Base-by-base conservation (phyloP, 352 stramenopile genomes). In the Globisporangium ultimum region DNA sequence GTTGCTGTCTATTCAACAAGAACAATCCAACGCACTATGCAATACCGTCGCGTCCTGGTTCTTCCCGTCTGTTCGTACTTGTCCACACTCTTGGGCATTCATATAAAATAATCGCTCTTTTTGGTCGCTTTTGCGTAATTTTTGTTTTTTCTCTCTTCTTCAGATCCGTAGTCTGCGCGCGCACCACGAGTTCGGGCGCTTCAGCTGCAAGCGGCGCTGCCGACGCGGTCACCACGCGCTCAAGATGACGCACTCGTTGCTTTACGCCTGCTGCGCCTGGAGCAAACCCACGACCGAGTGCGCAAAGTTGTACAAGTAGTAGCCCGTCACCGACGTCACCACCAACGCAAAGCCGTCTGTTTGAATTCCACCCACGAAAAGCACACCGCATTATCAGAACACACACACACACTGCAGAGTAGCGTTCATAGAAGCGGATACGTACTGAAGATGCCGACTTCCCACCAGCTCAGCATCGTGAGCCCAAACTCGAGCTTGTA, bases 401-500 rank as follows among this genome's bases (percentile, higher is more conserved):
- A n/a, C n/a, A n/a, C n/a, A n/a, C n/a, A 17, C 36, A 48, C 10
- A 22, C 10, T 38, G 10, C 47, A 40, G 24, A 32, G 24, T 32
- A 34, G n/a, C n/a, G n/a, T n/a, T n/a, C 24, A 28, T 28, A 28
- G 24, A 28, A 36, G 17, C 1, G 20, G 10, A 5, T 9, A 91
- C 84, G 68, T 70, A 93, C 84, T 91, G 72, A 91, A 91, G 68
- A 88, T 85, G n/a, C 78, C 60, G 32, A 86, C 80, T 61, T 93
- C 84, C 73, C 82, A 89, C 64, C 79, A 80, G 68, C 77, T 90
- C 20, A 93, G 70, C 76, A 93, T 89, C 28, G 84, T 88, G 59
- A 93, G 77, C 20, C 81, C 84, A 56, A 91, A 93, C 80, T 93
- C 84, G 47, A 93, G 71, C 76, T 93, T 93, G 80, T 93, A 93